Conservation (phyloP, 2,329 filamentous ascomycete genomes). For the Claviceps paspali region DNA sequence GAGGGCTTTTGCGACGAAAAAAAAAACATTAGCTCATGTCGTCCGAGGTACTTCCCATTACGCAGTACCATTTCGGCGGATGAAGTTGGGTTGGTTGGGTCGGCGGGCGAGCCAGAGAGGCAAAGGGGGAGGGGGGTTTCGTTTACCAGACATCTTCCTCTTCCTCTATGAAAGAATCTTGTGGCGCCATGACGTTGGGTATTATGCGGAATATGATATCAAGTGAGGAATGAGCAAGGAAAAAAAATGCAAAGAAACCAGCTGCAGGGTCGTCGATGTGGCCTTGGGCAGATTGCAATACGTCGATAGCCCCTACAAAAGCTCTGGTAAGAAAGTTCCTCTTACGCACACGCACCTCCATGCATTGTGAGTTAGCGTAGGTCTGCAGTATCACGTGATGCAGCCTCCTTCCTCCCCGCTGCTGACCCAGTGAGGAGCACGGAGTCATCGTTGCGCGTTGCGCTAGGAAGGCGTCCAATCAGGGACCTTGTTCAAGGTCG, state of each 20-base stretch:
- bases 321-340: slow-evolving; percentile 9
- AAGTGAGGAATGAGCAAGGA: slow-evolving; percentile 9
- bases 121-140: not conserved
- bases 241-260: slow-evolving; percentile 7
- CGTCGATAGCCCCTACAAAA: slow-evolving; percentile 7
- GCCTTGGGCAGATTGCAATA: slow-evolving; percentile 9
- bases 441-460: too few species aligned
- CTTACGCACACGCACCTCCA: not conserved
- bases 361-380: not conserved
- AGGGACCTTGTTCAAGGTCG: too few species aligned
- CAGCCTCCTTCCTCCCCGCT: slow-evolving; percentile 1
- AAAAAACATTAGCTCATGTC: slow-evolving; percentile 1
- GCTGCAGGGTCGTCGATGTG: slow-evolving; percentile 2
- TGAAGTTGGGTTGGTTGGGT: slow-evolving; percentile 5
- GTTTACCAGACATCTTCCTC: slow-evolving; percentile 55
- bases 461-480: too few species aligned
- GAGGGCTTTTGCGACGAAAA: slow-evolving; percentile 47
- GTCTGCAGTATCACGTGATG: slow-evolving; percentile 3
- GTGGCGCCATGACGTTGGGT: slow-evolving; percentile 42
- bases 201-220: slow-evolving; percentile 7
- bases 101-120: not conserved
- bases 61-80: slow-evolving; percentile 2
- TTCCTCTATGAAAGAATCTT: slow-evolving; percentile 58
- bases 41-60: not conserved
- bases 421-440: too few species aligned